Evolutionary conservation across 768 basidiomycete genomes (phyloP).

Genomic region (Saitozyma sp.): DNA sequence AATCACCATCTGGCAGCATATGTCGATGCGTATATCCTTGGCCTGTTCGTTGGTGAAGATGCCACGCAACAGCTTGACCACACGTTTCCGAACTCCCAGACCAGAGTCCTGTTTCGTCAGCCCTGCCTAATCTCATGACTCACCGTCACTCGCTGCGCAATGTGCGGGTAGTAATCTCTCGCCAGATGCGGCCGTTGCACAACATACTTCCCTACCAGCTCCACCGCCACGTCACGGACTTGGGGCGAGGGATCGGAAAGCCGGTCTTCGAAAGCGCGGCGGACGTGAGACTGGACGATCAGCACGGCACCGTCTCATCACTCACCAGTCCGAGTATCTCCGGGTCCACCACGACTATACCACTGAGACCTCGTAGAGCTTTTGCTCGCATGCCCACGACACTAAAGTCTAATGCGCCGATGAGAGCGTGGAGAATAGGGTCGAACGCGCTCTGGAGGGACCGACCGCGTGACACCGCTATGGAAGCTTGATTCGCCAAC

Average conservation of each 20-base stretch:
- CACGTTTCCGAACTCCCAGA: conserved; percentile 86
- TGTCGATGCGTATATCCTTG: conserved; percentile 67
- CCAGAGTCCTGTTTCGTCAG: conserved; percentile 74
- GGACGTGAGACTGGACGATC: conserved; percentile 57
- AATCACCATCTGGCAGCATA: conserved; percentile 74
- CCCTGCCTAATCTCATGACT: conserved; percentile 35
- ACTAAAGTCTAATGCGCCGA: conserved; percentile 77
- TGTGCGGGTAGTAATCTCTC: conserved; percentile 80
- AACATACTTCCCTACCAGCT: conserved; percentile 96
- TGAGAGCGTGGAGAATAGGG: conserved; percentile 74
- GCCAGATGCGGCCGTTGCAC: conserved; percentile 85
- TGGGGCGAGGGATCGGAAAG: conserved; percentile 87
- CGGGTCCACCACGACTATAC: conserved; percentile 86
- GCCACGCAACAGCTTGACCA: conserved; percentile 86
- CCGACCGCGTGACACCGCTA: conserved; percentile 31
- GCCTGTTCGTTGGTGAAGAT: conserved; percentile 70
- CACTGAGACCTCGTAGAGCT: conserved; percentile 82
- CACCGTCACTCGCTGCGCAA: conserved; percentile 88
- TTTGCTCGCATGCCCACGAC: conserved; percentile 92
- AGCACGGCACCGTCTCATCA: conserved; percentile 16
- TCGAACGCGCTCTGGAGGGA: conserved; percentile 74
- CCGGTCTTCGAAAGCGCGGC: conserved; percentile 82
- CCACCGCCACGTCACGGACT: conserved; percentile 94
- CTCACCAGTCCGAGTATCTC: conserved; percentile 72
- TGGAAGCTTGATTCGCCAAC: conserved; percentile 15